Base-by-base conservation (phyloP, 176 grass and related monocot species). In the Neostapfia colusana region DNA sequence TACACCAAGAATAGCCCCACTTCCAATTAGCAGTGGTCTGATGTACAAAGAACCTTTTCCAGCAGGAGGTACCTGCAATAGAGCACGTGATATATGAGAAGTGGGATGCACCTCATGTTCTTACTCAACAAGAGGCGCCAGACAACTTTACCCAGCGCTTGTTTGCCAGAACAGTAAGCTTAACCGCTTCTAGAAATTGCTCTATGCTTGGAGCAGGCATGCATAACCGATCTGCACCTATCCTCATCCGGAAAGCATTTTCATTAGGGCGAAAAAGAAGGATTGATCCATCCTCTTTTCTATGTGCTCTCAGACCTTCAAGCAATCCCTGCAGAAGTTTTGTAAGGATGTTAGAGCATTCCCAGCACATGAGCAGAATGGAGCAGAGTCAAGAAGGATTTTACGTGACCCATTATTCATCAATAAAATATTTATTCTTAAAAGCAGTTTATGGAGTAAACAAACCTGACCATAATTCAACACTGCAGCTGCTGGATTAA, bases 391-490 rank as follows among this genome's bases (percentile, higher is more conserved):
- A 39, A 37, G 11, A 57, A 65, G 4, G 28, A 1, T 42, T 48
- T 69, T 55, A 36, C n/a, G 23, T 60, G 39, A 35, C 53, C 0
- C 28, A 51, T 24, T 51, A 4, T 63, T 69, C 45, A 25, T 18
- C 31, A 49, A 53, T 26, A 40, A 84, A 45, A 57, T 10, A 40
- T 60, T 15, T 21, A 59, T 75, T 69, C 69, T 66, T 54, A 49
- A 25, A 74, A 63, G 55, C 6, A 54, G 48, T 54, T 16, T 4
- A 6, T 5, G 10, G 17, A 67, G 34, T 59, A 68, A 57, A 37
- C 90, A 74, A 80, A 98, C 91, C 91, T 94, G 91, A 49, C 91
- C 95, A 82, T 98, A 98, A 84, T 98, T 98, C 74, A 98, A 56
- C n/a, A 98, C 95, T 27, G 82, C 95, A 48, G 95, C 85, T 37